Evolutionary conservation across 2,329 filamentous ascomycete species (phyloP).

Genomic region (Fragosphaeria purpurea): DNA sequence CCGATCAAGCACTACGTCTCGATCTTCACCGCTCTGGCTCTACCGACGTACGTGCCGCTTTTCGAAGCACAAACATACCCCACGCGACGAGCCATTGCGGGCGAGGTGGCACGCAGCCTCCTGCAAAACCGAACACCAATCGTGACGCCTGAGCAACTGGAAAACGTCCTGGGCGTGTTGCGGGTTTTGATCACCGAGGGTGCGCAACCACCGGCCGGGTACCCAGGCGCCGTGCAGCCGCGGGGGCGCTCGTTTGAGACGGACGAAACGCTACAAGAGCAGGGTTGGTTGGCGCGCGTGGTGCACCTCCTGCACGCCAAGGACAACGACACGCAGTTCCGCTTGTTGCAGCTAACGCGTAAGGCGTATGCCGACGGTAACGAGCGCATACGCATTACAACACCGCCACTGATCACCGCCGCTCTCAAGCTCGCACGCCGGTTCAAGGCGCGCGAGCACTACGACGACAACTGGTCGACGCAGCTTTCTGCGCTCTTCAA

Average conservation of each 20-base stretch:
- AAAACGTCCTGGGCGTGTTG: constrained; percentile 79
- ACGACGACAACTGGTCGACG: constrained; percentile 52
- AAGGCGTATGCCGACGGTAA: constrained; percentile 87
- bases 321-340: constrained; percentile 89
- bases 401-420: constrained; percentile 80
- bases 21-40: constrained; percentile 87
- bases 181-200: constrained; percentile 92
- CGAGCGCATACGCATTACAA: constrained; percentile 92
- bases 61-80: constrained; percentile 88
- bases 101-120: constrained; percentile 75
- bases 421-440: constrained; percentile 81
- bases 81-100: constrained; percentile 81
- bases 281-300: constrained; percentile 90
- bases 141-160: constrained; percentile 65
- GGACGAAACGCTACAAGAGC: constrained; percentile 95
- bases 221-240: constrained; percentile 70
- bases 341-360: constrained; percentile 76
- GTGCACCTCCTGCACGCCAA: constrained; percentile 76
- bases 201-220: constrained; percentile 71
- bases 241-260: constrained; percentile 64
- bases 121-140: constrained; percentile 75
- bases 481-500: constrained; percentile 76
- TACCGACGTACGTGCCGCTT: constrained; percentile 85
- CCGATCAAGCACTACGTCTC: constrained; percentile 85
- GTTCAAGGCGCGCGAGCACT: constrained; percentile 86